Evolutionary conservation across 1,139 yeast species (phyloP).

Genomic region (Yamadazyma taylorii): DNA sequence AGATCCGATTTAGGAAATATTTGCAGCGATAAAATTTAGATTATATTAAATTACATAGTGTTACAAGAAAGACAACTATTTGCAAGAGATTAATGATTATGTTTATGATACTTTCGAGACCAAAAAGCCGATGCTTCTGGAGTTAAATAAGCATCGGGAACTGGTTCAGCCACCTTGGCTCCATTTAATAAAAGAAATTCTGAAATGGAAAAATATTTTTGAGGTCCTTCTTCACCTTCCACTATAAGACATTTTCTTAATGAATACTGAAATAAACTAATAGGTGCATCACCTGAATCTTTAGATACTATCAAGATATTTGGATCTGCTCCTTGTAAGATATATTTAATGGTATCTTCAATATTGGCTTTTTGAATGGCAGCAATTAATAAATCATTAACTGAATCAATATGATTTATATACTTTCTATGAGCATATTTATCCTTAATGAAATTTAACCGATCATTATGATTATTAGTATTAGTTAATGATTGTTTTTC

Average conservation of each 20-base stretch:
- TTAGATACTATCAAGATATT: constrained; percentile 37
- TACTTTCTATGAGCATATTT: constrained; percentile 51
- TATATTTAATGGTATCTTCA: constrained; percentile 42
- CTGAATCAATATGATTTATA: constrained; percentile 24
- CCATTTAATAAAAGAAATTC: constrained; percentile 76
- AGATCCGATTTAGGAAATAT: too few relatives aligned
- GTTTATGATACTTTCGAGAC: constrained; percentile 25
- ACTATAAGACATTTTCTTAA: constrained; percentile 48
- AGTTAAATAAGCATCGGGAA: constrained; percentile 33
- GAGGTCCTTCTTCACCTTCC: constrained; percentile 17
- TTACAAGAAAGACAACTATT: too few relatives aligned
- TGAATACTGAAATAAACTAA: constrained; percentile 61
- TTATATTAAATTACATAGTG: too few relatives aligned
- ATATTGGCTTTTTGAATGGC: constrained; percentile 55
- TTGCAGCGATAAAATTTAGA: too few relatives aligned
- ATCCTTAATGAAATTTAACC: constrained; percentile 44
- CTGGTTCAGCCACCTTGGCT: constrained; percentile 34
- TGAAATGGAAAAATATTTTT: constrained; percentile 60
- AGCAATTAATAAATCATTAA: constrained; percentile 32
- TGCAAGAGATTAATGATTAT: too few relatives aligned
- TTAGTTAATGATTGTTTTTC: constrained; percentile 34
- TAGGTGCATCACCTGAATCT: constrained; percentile 24
- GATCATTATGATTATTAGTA: constrained; percentile 36
- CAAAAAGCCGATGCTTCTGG: constrained; percentile 54
- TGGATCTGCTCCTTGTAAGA: constrained; percentile 53